Evolutionary conservation across 176 grass and related monocot genomes (phyloP), one percentile per base, ranked within the genome.

Genomic region (Aegilops longissima): DNA sequence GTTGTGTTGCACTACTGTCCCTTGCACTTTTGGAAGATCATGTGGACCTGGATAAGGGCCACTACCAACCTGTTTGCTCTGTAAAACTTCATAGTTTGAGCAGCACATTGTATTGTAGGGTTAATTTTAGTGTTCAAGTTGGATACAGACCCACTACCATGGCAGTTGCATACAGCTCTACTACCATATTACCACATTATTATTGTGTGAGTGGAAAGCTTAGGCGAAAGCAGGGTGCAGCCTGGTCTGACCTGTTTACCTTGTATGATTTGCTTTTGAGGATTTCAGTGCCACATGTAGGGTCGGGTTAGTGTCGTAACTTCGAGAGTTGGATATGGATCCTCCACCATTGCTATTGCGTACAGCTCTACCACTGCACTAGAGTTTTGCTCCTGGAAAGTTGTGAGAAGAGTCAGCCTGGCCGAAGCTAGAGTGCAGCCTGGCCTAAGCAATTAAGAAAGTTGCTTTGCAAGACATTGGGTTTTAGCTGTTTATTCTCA

Each of bases 1-100:
- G 63, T 82, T 88, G 52, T 72, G 66, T 91, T 88, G 82, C 89
- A 70, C 47, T 68, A 70, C 51, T 90, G 73, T 82, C 76, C 33
- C 75, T 78, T 82, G 88, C 82, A 85, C 71, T 82, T 91, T 82
- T 72, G 73, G 76, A 81, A 76, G 82, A 88, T 88, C 78, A 82
- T 82, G 78, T 86, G 82, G 82, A 76, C 78, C 82, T 77, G 64
- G 72, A 72, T 66, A 78, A 82, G 86, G 86, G 85, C 72, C 44
- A 85, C 70, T 81, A 52, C 62, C 77, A 69, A 81, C 86, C 77
- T 64, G 66, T 33, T 81, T 52, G 20, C 17, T 2, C 77, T 81
- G 34, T 85, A 61, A 38, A 80, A 80, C 30, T 77, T 18, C 30
- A 38, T 85, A 69, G 64, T 54, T 44, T 73, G 9, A 49, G 14